Conservation (phyloP, 1,139 yeast species). For the Suhomyces taliae region DNA sequence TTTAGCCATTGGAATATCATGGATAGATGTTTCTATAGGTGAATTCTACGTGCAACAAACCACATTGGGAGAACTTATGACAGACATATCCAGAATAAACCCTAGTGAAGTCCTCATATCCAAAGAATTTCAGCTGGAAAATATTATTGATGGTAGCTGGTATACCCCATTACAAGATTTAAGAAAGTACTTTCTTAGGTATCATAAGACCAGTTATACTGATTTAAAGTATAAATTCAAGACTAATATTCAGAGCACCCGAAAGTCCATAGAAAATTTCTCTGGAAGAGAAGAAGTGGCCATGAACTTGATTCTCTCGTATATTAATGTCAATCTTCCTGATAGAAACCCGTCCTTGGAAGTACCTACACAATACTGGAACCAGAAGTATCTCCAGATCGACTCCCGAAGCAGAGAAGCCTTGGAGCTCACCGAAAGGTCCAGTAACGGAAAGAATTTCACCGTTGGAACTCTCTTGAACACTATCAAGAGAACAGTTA, state of each 20-base stretch:
- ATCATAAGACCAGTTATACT: conserved; percentile 39
- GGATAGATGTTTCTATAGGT: conserved; percentile 91
- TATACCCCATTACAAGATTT: conserved; percentile 60
- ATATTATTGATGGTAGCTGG: conserved; percentile 51
- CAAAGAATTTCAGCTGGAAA: conserved; percentile 29
- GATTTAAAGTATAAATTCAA: conserved; percentile 38
- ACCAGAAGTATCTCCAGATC: conserved; percentile 63
- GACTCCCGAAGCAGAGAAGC: conserved; percentile 84
- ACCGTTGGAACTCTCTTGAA: conserved; percentile 68
- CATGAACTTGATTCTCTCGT: conserved; percentile 45
- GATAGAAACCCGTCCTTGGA: conserved; percentile 40
- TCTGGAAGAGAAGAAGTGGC: conserved; percentile 45
- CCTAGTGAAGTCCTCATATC: conserved; percentile 67
- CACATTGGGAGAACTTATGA: conserved; percentile 49
- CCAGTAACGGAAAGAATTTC: conserved; percentile 56
- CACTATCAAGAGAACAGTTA: conserved; percentile 68
- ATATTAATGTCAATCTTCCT: conserved; percentile 42
- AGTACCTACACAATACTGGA: conserved; percentile 39
- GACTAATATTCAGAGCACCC: conserved; percentile 53
- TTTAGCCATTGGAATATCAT: conserved; percentile 66
- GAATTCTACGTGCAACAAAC: conserved; percentile 69
- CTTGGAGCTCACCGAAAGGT: conserved; percentile 60
- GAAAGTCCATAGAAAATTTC: conserved; percentile 57
- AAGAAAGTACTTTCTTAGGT: conserved; percentile 59
- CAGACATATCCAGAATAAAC: conserved; percentile 62